phyloP scores from a whole-genome alignment of 805 yeast species.

The Kodamaea fukazawae region DNA sequence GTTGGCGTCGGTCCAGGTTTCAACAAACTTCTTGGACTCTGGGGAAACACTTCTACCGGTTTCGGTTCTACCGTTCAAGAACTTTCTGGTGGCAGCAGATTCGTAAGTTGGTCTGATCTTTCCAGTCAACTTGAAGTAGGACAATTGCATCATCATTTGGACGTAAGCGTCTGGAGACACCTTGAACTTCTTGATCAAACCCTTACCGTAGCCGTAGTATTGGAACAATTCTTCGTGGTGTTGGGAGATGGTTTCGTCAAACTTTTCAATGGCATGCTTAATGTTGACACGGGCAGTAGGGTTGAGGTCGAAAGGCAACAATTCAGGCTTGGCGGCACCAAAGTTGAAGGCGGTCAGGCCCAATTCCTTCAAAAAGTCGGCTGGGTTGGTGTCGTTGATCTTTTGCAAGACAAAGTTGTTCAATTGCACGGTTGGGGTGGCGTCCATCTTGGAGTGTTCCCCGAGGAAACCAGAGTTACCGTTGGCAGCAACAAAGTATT shows the following conservation, averaged over 20 bases:
- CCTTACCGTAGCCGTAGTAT: slow-evolving; percentile 83
- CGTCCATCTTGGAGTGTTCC: slow-evolving; percentile 98
- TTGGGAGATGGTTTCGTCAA: slow-evolving; percentile 53
- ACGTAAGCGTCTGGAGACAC: slow-evolving; percentile 90
- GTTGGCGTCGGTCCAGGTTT: slow-evolving; percentile 62
- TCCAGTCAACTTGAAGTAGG: slow-evolving; percentile 81
- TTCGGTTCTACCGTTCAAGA: slow-evolving; percentile 89
- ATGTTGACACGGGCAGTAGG: slow-evolving; percentile 52
- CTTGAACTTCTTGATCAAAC: slow-evolving; percentile 77
- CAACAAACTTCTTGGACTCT: slow-evolving; percentile 68
- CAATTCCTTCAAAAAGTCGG: slow-evolving; percentile 27
- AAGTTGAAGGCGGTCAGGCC: slow-evolving; percentile 14
- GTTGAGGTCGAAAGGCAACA: slow-evolving; percentile 57
- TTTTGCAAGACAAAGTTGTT: slow-evolving; percentile 70
- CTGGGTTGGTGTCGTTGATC: slow-evolving; percentile 48
- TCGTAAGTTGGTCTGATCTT: slow-evolving; percentile 88
- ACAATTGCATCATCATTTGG: slow-evolving; percentile 88
- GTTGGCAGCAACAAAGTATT: slow-evolving; percentile 76
- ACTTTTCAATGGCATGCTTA: slow-evolving; percentile 51
- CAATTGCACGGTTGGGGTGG: slow-evolving; percentile 88
- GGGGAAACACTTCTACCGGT: slow-evolving; percentile 81
- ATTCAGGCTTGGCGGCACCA: slow-evolving; percentile 16
- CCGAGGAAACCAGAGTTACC: slow-evolving; percentile 92
- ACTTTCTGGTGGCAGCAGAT: slow-evolving; percentile 91
- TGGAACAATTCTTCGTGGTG: slow-evolving; percentile 80